These are phyloP conservation scores for Mycena belliarum DNA, from an alignment of 768 basidiomycete species.

Conservation along the genomic window DNA sequence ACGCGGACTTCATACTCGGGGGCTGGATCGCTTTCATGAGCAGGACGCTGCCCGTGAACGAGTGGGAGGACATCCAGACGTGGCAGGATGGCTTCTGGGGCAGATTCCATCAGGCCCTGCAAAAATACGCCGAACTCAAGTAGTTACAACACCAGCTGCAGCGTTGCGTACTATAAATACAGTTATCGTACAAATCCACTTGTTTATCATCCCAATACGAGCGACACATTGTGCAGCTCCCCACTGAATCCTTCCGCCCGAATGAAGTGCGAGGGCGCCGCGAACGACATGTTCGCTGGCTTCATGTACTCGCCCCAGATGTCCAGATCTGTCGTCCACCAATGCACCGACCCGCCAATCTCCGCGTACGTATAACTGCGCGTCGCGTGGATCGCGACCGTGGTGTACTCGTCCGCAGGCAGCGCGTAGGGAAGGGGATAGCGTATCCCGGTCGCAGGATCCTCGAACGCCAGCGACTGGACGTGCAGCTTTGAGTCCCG, in stretches of 20 bases:
- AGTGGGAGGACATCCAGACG: neutral
- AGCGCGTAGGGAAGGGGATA: slow-evolving; percentile 37
- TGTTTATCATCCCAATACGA: neutral
- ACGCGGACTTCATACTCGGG: neutral
- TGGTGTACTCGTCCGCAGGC: slow-evolving; percentile 31
- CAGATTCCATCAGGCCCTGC: neutral
- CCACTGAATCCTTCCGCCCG: slow-evolving; percentile 35
- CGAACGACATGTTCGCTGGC: slow-evolving; percentile 45
- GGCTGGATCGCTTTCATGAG: neutral
- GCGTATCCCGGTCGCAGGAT: slow-evolving; percentile 32
- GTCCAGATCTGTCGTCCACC: slow-evolving; percentile 38
- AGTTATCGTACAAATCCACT: no score
- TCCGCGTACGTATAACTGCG: slow-evolving; percentile 35
- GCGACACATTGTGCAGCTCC: neutral
- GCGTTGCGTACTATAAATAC: no score
- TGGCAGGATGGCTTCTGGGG: neutral
- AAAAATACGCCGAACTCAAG: neutral
- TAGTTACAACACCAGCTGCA: neutral
- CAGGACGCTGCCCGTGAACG: neutral
- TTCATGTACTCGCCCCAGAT: slow-evolving; percentile 42
- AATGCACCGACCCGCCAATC: slow-evolving; percentile 29
- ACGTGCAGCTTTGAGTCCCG: slow-evolving; percentile 36
- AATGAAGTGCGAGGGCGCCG: slow-evolving; percentile 38
- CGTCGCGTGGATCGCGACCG: slow-evolving; percentile 40
- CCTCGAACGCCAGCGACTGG: slow-evolving; percentile 40